These are phyloP conservation scores for Nothophytophthora sp. DNA, from an alignment of 352 stramenopile genomes.

Conservation along the genomic window DNA sequence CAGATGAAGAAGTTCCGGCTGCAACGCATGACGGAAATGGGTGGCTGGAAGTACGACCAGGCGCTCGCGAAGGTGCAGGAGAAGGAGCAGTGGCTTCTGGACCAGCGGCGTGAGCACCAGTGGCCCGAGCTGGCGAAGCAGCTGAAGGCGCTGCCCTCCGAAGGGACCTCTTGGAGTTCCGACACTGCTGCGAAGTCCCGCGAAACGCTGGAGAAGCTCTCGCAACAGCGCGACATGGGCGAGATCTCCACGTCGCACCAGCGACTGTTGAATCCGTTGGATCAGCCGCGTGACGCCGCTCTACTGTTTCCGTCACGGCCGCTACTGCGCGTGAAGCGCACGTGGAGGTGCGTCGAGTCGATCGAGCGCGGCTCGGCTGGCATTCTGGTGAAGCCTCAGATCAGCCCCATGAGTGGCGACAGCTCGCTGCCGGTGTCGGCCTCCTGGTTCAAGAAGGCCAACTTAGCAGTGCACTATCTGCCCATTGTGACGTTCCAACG, in stretches of 20 bases:
- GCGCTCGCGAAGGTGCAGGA: slow-evolving; percentile 49
- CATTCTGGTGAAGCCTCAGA: slow-evolving; percentile 91
- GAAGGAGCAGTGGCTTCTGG: slow-evolving; percentile 57
- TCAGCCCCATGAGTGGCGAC: slow-evolving; percentile 90
- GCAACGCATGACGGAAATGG: slow-evolving; percentile 72
- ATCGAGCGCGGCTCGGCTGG: slow-evolving; percentile 72
- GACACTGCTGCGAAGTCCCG: slow-evolving; percentile 11
- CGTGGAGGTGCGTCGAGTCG: slow-evolving; percentile 85
- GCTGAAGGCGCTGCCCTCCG: slow-evolving; percentile 24
- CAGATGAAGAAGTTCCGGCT: slow-evolving; percentile 82
- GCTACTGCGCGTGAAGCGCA: slow-evolving; percentile 78
- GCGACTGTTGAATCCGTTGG: slow-evolving; percentile 60
- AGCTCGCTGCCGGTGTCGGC: slow-evolving; percentile 76
- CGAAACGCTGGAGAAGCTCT: slow-evolving; percentile 25
- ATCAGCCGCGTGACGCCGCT: slow-evolving; percentile 55
- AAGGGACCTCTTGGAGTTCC: slow-evolving; percentile 9
- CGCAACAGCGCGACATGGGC: slow-evolving; percentile 43
- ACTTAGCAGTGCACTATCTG: slow-evolving; percentile 73
- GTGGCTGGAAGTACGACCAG: slow-evolving; percentile 74
- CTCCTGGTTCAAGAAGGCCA: slow-evolving; percentile 89
- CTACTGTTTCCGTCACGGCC: slow-evolving; percentile 64
- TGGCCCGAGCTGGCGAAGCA: slow-evolving; percentile 60
- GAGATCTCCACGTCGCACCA: slow-evolving; percentile 58
- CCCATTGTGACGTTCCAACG: slow-evolving; percentile 74
- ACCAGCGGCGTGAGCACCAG: slow-evolving; percentile 58